phyloP scores from a whole-genome alignment of 1,284 basidiomycete species.

The Moesziomyces sp. region DNA sequence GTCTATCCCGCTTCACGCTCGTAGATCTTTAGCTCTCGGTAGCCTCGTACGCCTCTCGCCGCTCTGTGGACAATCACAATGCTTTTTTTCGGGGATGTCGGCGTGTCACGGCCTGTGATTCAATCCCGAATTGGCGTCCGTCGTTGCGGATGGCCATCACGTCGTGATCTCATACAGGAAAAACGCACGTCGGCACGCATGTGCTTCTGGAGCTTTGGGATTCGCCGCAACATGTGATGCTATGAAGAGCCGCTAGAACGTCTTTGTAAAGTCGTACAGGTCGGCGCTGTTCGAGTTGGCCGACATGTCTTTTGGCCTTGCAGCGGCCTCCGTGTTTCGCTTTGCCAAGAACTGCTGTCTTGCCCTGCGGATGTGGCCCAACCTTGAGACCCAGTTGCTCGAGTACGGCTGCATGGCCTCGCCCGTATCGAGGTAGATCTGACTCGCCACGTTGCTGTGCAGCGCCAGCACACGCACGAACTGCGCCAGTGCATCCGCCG shows the following conservation, averaged over 20 bases:
- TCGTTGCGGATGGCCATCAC: too few relatives aligned
- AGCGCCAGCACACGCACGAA: slow-evolving; percentile 64
- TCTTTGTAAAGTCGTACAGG: slow-evolving; percentile 53
- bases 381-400: slow-evolving; percentile 60
- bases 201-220: too few relatives aligned
- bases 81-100: too few relatives aligned
- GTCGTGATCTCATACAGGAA: too few relatives aligned
- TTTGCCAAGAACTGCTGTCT: slow-evolving; percentile 33
- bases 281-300: slow-evolving; percentile 26
- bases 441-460: slow-evolving; percentile 63
- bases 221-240: too few relatives aligned
- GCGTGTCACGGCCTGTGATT: too few relatives aligned
- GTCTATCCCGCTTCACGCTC: too few relatives aligned
- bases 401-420: slow-evolving; percentile 63
- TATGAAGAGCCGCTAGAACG: slow-evolving; percentile 21
- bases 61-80: too few relatives aligned
- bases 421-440: slow-evolving; percentile 64
- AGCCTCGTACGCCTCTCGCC: too few relatives aligned
- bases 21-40: too few relatives aligned
- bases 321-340: slow-evolving; percentile 8
- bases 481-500: slow-evolving; percentile 53
- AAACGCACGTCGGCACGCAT: too few relatives aligned
- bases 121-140: too few relatives aligned
- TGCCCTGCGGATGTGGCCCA: slow-evolving; percentile 49
- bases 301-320: slow-evolving; percentile 10